Conservation (phyloP, 2,329 filamentous ascomycete genomes). For the Cercospora beticola region DNA sequence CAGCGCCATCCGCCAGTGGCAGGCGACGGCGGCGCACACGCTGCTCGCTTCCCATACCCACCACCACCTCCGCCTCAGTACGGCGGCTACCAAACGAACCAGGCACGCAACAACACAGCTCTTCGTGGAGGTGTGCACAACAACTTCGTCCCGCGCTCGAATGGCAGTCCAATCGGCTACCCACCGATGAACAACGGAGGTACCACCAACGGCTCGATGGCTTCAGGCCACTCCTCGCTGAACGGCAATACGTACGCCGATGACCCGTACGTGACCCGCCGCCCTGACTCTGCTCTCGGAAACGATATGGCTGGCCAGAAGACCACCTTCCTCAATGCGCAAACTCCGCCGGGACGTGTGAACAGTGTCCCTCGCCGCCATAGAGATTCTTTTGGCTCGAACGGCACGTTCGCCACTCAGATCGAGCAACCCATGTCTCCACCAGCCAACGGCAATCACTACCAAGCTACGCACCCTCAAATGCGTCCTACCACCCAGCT, state of each 20-base stretch:
- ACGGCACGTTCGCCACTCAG: conserved; percentile 16
- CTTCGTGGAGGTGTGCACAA: conserved; percentile 6
- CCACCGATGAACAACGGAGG: background rate
- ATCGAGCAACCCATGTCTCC: background rate
- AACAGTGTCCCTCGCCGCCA: background rate
- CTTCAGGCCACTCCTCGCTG: background rate
- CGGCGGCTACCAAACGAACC: background rate
- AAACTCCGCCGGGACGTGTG: background rate
- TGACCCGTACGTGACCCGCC: background rate
- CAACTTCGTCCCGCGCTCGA: conserved; percentile 4
- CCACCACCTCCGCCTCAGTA: background rate
- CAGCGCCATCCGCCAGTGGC: background rate
- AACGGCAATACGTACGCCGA: background rate
- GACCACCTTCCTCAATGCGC: background rate
- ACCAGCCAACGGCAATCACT: background rate
- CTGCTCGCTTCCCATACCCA: background rate
- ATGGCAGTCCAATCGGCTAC: background rate
- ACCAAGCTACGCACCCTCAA: background rate
- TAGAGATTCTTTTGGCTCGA: conserved; percentile 7
- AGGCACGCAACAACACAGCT: background rate
- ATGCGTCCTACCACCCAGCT: background rate
- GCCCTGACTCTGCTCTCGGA: background rate
- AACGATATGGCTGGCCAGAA: background rate
- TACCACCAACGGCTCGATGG: background rate
- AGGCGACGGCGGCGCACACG: background rate